phyloP scores from a whole-genome alignment of 805 yeast genomes.

The Saccharomycopsis selenospora region DNA sequence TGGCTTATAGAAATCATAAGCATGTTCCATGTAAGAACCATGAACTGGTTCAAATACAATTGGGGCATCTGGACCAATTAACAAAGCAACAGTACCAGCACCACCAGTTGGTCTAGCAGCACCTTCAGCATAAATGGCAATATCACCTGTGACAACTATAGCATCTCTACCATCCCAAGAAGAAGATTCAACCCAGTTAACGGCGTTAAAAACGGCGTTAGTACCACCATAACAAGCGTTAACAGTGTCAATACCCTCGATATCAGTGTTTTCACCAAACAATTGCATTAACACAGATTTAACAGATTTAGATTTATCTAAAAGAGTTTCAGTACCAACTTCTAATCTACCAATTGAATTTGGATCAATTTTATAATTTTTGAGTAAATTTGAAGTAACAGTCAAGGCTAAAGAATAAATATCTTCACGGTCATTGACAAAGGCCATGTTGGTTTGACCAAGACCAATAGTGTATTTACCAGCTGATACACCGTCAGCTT shows the following conservation, averaged over 20 bases:
- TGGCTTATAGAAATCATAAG: slow-evolving; percentile 97
- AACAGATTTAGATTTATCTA: slow-evolving; percentile 95
- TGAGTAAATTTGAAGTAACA: slow-evolving; percentile 67
- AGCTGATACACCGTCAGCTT: slow-evolving; percentile 73
- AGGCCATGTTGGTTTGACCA: slow-evolving; percentile 98
- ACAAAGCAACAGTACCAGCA: slow-evolving; percentile 86
- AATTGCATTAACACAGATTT: slow-evolving; percentile 94
- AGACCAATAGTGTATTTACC: slow-evolving; percentile 98
- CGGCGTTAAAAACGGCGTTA: slow-evolving; percentile 82
- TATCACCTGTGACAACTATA: slow-evolving; percentile 94
- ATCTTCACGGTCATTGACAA: slow-evolving; percentile 95
- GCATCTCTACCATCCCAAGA: slow-evolving; percentile 99
- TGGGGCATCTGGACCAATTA: slow-evolving; percentile 97
- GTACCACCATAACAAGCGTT: slow-evolving; percentile 99
- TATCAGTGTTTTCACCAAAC: slow-evolving; percentile 78
- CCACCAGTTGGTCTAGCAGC: slow-evolving; percentile 99
- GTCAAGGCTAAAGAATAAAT: slow-evolving; percentile 92
- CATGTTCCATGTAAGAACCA: slow-evolving; percentile 94
- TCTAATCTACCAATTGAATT: slow-evolving; percentile 84
- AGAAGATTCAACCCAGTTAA: slow-evolving; percentile 93
- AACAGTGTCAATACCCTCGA: slow-evolving; percentile 92
- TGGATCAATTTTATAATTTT: slow-evolving; percentile 78
- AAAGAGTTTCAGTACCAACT: slow-evolving; percentile 95
- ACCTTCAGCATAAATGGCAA: slow-evolving; percentile 95
- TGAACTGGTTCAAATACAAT: slow-evolving; percentile 82